Evolutionary conservation across 2,329 filamentous ascomycete genomes (phyloP).

Genomic region (Sclerotinia nivalis): DNA sequence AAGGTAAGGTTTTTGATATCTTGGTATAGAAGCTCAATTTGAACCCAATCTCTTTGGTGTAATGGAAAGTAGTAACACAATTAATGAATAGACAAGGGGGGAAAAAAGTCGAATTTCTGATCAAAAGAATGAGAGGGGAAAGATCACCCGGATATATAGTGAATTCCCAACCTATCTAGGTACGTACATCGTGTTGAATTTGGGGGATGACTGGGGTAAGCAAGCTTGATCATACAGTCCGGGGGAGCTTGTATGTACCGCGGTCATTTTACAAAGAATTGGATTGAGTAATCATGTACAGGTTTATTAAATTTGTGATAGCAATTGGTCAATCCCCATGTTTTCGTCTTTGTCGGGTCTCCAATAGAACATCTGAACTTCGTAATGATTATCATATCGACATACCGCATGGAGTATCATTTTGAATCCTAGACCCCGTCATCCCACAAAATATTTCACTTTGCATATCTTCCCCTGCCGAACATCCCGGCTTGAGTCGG

Average conservation of each 20-base stretch:
- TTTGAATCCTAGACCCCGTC: neutral
- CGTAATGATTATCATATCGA: slow-evolving; percentile 3
- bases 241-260: neutral
- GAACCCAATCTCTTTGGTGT: neutral
- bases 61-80: neutral
- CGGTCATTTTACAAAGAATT: slow-evolving; percentile 4
- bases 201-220: slow-evolving; percentile 3
- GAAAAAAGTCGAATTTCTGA: neutral
- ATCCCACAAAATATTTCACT: neutral
- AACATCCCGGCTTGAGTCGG: neutral
- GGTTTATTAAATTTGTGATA: neutral
- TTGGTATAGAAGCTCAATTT: neutral
- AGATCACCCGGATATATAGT: slow-evolving; percentile 1
- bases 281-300: neutral
- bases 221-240: neutral
- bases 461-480: neutral
- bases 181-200: neutral
- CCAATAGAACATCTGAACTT: neutral
- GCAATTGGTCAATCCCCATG: slow-evolving; percentile 7
- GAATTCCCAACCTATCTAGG: neutral
- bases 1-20: neutral
- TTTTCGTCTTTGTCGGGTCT: slow-evolving; percentile 4
- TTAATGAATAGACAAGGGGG: neutral
- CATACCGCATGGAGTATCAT: slow-evolving; percentile 8
- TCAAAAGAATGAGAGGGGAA: neutral